These are phyloP conservation scores for Cephaloascus fragrans DNA, from an alignment of 805 yeast genomes.

Conservation along the genomic window DNA sequence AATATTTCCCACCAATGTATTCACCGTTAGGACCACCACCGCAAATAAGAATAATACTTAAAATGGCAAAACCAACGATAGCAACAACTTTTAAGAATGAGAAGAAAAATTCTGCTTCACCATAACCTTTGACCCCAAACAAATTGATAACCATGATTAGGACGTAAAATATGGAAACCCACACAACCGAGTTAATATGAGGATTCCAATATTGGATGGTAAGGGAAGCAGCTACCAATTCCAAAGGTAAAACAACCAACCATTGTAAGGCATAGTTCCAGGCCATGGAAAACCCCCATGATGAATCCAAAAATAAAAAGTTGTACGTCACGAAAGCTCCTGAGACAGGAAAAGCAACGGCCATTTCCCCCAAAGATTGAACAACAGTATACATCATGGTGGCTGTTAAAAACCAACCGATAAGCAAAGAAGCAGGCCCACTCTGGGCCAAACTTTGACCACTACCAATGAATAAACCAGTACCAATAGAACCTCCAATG, in stretches of 20 bases:
- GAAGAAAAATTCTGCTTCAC: constrained; percentile 57
- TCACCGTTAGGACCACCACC: constrained; percentile 52
- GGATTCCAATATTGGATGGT: constrained; percentile 21
- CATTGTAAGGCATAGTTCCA: constrained; percentile 27
- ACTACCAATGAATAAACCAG: constrained; percentile 14
- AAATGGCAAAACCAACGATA: constrained; percentile 47
- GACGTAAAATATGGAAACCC: constrained; percentile 44
- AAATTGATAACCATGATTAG: constrained; percentile 42
- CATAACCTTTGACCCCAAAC: constrained; percentile 58
- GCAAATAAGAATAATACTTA: constrained; percentile 42
- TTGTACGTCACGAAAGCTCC: constrained; percentile 16
- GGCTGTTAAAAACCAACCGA: constrained; percentile 12
- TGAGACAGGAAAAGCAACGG: constrained; percentile 14
- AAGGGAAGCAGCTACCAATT: constrained; percentile 24
- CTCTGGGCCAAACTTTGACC: constrained; percentile 11
- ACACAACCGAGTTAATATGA: constrained; percentile 37
- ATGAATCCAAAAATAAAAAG: constrained; percentile 12
- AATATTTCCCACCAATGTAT: constrained; percentile 49
- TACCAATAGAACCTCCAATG: constrained; percentile 14
- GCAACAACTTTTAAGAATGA: constrained; percentile 47
- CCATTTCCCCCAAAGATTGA: constrained; percentile 12
- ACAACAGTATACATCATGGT: constrained; percentile 12
- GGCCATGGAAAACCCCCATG: constrained; percentile 16
- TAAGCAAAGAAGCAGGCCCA: constrained; percentile 14
- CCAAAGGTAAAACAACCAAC: constrained; percentile 25